Evolutionary conservation across 192 early-diverging fungal genomes (phyloP), one percentile per base, ranked within the genome.

Genomic region (Chytriomyces confervae): DNA sequence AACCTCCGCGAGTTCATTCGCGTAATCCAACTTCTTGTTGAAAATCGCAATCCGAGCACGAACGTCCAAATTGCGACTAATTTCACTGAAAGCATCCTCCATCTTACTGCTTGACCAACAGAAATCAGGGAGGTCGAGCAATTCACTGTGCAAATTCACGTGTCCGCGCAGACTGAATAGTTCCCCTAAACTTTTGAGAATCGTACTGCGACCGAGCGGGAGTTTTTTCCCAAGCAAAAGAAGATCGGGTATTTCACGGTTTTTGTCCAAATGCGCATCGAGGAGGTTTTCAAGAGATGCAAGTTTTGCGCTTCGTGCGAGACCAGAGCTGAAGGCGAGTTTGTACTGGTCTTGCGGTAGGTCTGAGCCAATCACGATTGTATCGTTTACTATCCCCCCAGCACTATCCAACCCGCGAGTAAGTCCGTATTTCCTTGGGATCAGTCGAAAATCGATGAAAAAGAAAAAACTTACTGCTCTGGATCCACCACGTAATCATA

Each of bases 11-110:
- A 91, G 69, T 77, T 91, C 90, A 75, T 90, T 90, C 24, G 90
- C 90, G 66, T 91, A 91, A 70, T 91, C 90, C 5, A 91, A 82
- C 75, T 91, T 91, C 75, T 89, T 87, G 82, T 91, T 91, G 66
- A 88, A 87, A 48, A 90, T 77, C 50, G 77, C 80, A 50, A 90
- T 91, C 50, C 90, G 80, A 2, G 87, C 76, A n/a, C 81, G 78
- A 18, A 91, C 82, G 72, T 91, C 90, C 27, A 91, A 79, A 64
- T 89, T 89, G 5, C 84, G 62, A 10, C 80, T 82, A 6, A 88
- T 84, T 7, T 60, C 48, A 29, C 81, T 76, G 76, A 90, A 91
- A 53, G 61, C 80, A 13, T 83, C 78, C 70, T 89, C 90, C 82
- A 91, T 86, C 64, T 80, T 53, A n/a, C 75, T 50, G 46, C 73